A percentile compares a stretch with the other conserved stretches of the same genome.
Conservation (phyloP, 495 filamentous ascomycete species). For the Niebla homalea region DNA sequence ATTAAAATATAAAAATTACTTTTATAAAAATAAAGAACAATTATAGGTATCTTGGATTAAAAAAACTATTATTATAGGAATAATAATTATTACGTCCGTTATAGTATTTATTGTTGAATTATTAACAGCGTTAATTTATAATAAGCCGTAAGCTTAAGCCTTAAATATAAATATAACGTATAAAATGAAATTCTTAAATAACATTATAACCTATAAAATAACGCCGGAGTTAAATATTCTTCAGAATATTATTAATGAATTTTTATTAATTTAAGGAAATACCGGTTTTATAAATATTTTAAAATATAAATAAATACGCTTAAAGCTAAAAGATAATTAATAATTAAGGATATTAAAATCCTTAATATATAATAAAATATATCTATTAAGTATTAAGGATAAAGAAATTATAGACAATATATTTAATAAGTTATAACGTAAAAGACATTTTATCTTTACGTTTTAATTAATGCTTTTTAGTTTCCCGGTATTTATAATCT, state of each 20-base stretch:
- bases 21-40: neutral
- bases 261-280: constrained; percentile 6
- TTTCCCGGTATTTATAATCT: no score
- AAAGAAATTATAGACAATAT: no score
- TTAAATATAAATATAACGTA: neutral
- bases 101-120: neutral
- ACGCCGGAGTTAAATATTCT: constrained; percentile 6
- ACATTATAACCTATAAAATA: neutral
- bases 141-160: neutral
- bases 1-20: neutral
- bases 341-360: neutral
- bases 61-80: neutral
- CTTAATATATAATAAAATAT: neutral
- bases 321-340: neutral
- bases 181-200: neutral
- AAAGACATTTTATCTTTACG: no score
- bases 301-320: neutral
- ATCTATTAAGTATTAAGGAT: neutral
- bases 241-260: constrained; percentile 4
- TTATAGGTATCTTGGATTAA: neutral
- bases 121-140: neutral
- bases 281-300: neutral
- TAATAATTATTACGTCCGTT: neutral
- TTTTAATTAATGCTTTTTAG: no score
- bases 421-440: no score